phyloP scores from a whole-genome alignment of 495 filamentous ascomycete genomes.

The Talaromyces stipitatus region DNA sequence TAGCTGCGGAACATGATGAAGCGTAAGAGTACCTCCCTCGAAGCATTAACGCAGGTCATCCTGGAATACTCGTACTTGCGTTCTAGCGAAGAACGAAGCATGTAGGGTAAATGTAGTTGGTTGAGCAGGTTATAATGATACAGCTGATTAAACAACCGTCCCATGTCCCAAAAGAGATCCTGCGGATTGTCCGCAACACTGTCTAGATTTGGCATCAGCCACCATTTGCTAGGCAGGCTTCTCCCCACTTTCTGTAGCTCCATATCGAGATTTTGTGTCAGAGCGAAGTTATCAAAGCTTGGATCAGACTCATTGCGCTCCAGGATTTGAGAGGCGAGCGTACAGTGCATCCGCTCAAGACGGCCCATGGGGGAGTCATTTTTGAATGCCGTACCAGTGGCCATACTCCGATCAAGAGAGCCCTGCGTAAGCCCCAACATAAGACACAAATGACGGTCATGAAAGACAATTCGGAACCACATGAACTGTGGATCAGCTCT shows the following conservation, averaged over 20 bases:
- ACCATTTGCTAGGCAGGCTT: constrained; percentile 27
- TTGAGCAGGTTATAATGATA: constrained; percentile 26
- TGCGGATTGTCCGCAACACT: constrained; percentile 5
- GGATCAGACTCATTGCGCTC: constrained; percentile 30
- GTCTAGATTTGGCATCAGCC: constrained; percentile 15
- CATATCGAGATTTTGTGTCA: constrained; percentile 32
- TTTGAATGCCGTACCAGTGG: not conserved
- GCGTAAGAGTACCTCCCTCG: constrained; percentile 21
- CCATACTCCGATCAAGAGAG: constrained; percentile 25
- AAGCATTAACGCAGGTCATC: constrained; percentile 31
- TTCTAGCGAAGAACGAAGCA: constrained; percentile 9
- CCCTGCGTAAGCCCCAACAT: constrained; percentile 41
- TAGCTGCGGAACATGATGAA: constrained; percentile 12
- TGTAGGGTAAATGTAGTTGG: constrained; percentile 16
- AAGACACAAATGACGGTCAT: constrained; percentile 39
- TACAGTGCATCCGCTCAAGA: constrained; percentile 15
- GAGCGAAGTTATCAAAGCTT: constrained; percentile 9
- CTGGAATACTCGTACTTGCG: constrained; percentile 16
- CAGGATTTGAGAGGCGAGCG: constrained; percentile 28
- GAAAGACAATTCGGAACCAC: constrained; percentile 19
- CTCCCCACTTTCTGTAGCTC: constrained; percentile 28
- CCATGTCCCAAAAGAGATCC: constrained; percentile 6
- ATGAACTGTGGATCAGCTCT: constrained; percentile 14
- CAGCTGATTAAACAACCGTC: constrained; percentile 24
- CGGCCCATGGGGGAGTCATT: constrained; percentile 12